phyloP scores from a whole-genome alignment of 345 rosid species.

The Rhizophora mangle region DNA sequence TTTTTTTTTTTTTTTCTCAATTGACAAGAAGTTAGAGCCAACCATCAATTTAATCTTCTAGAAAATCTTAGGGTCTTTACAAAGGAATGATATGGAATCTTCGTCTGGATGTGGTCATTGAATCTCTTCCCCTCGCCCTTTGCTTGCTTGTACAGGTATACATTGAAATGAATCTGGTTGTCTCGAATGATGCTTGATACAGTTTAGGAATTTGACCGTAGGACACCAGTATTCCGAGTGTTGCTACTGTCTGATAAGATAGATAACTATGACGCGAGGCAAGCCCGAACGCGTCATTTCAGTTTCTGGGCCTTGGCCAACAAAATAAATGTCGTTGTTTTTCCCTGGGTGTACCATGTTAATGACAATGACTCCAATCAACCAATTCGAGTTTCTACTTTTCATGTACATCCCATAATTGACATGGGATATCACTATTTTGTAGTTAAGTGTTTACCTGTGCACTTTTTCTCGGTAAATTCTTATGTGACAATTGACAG shows the following conservation, averaged over 20 bases:
- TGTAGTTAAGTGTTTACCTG: no score
- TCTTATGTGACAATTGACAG: no score
- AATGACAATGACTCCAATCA: no score
- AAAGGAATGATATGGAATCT: background rate
- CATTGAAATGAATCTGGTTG: background rate
- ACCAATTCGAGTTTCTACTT: no score
- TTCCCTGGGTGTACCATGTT: background rate
- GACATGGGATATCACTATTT: no score
- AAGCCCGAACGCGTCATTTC: background rate
- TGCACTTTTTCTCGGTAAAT: no score
- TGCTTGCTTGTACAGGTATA: conserved; percentile 2
- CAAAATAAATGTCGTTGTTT: background rate
- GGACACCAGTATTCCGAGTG: background rate
- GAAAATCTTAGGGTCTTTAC: background rate
- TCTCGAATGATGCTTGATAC: background rate
- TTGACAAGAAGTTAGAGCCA: background rate
- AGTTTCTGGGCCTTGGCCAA: background rate
- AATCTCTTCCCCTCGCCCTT: no score
- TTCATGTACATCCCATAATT: no score
- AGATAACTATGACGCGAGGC: background rate
- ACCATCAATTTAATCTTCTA: background rate
- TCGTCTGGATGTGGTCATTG: background rate
- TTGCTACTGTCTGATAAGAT: background rate
- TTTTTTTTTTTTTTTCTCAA: background rate
- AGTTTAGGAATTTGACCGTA: background rate